Evolutionary conservation across 2,329 filamentous ascomycete species (phyloP).

Genomic region (Paecilomyces formosus): DNA sequence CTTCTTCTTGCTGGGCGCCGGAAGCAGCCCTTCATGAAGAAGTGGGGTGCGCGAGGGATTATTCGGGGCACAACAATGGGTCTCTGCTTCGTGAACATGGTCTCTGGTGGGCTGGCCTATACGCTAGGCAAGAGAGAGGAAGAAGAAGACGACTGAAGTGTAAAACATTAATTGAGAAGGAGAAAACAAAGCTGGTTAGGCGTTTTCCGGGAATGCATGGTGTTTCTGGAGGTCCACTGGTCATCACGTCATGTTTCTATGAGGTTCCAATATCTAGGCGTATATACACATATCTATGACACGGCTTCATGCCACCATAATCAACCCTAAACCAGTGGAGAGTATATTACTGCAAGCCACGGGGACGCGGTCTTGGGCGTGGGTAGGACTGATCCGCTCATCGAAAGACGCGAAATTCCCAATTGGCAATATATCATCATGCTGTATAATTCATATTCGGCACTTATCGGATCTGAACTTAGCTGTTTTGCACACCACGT

Average conservation of each 20-base stretch:
- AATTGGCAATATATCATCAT: neutral
- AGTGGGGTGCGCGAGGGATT: conserved; percentile 37
- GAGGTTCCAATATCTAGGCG: neutral
- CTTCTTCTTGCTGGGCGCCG: conserved; percentile 55
- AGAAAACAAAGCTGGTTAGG: neutral
- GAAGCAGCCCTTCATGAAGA: conserved; percentile 40
- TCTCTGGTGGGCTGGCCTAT: conserved; percentile 41
- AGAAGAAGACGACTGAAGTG: conserved; percentile 20
- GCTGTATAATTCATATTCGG: neutral
- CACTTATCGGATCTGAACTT: neutral
- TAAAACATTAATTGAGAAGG: neutral
- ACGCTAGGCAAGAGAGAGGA: conserved; percentile 34
- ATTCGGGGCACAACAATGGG: conserved; percentile 40
- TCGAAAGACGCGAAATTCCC: neutral
- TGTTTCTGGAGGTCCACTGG: neutral
- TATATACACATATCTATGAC: neutral
- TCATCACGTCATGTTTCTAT: neutral
- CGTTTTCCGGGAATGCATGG: neutral
- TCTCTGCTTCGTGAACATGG: conserved; percentile 38
- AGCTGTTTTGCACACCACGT: neutral
- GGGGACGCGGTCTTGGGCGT: neutral
- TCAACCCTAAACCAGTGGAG: neutral
- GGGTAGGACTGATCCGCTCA: neutral
- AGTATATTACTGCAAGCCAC: neutral
- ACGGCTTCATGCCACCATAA: neutral